phyloP scores from a whole-genome alignment of 768 basidiomycete species.

The Termitomyces sp. region DNA sequence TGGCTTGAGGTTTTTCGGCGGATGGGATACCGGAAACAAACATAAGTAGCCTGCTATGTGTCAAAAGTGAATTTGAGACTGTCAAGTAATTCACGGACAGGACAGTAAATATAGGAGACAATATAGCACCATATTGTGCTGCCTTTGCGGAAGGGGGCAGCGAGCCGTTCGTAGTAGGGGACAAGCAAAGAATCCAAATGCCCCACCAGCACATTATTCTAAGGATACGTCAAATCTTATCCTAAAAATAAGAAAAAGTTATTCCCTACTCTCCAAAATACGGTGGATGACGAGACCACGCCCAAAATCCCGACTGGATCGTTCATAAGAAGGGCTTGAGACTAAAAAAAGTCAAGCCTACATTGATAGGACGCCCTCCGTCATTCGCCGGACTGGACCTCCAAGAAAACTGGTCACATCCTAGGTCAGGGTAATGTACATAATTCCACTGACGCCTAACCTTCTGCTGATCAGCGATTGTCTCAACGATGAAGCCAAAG shows the following conservation, averaged over 20 bases:
- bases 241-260: background rate
- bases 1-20: slow-evolving; percentile 61
- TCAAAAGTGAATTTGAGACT: background rate
- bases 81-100: background rate
- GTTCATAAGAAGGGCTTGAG: background rate
- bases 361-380: background rate
- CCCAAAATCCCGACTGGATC: background rate
- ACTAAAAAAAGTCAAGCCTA: background rate
- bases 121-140: slow-evolving; percentile 44
- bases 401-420: background rate
- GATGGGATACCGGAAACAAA: slow-evolving; percentile 68
- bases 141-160: slow-evolving; percentile 35
- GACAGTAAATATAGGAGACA: background rate
- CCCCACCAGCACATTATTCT: slow-evolving; percentile 66
- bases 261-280: background rate
- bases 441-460: background rate
- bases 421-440: background rate
- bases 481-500: background rate
- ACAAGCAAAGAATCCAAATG: slow-evolving; percentile 54
- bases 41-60: slow-evolving; percentile 34
- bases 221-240: background rate
- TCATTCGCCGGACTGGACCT: background rate
- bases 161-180: slow-evolving; percentile 45
- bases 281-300: slow-evolving; percentile 1
- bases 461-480: background rate